These are phyloP conservation scores for Phlebiopsis flavidoalba DNA, from an alignment of 768 basidiomycete genomes.

Conservation along the genomic window DNA sequence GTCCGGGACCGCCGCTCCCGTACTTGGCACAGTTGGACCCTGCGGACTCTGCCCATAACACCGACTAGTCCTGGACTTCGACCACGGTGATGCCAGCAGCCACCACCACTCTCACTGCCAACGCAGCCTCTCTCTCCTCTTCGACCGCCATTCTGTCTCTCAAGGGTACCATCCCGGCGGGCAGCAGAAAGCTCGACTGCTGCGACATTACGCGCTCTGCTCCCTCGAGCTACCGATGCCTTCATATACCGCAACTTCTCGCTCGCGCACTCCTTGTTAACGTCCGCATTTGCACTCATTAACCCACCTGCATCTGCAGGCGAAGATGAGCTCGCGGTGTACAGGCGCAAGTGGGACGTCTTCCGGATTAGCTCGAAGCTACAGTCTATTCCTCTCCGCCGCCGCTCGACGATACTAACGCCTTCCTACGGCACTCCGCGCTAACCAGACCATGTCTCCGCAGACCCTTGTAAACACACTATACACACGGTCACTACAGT, in stretches of 20 bases:
- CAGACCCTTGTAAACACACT: slow-evolving; percentile 51
- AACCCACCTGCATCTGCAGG: slow-evolving; percentile 31
- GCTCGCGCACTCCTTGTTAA: slow-evolving; percentile 61
- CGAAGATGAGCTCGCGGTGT: slow-evolving; percentile 37
- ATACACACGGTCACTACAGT: slow-evolving; percentile 57
- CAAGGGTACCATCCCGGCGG: background rate
- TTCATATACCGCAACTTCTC: slow-evolving; percentile 70
- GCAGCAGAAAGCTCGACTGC: slow-evolving; percentile 24
- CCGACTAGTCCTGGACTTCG: background rate
- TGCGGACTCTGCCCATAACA: background rate
- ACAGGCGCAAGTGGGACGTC: slow-evolving; percentile 82
- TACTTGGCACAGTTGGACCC: background rate
- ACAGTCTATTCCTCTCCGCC: slow-evolving; percentile 60
- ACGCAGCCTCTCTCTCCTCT: background rate
- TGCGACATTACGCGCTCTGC: slow-evolving; percentile 62
- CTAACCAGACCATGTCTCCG: slow-evolving; percentile 51
- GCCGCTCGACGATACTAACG: slow-evolving; percentile 33
- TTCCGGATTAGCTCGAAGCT: slow-evolving; percentile 78
- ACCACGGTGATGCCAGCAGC: slow-evolving; percentile 12
- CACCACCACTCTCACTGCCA: slow-evolving; percentile 3
- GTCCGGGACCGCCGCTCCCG: background rate
- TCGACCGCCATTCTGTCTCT: slow-evolving; percentile 1
- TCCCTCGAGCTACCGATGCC: slow-evolving; percentile 71
- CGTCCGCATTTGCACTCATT: slow-evolving; percentile 64
- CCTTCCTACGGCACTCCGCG: slow-evolving; percentile 45